Evolutionary conservation across 495 filamentous ascomycete genomes (phyloP).

Genomic region (Neurospora discreta): DNA sequence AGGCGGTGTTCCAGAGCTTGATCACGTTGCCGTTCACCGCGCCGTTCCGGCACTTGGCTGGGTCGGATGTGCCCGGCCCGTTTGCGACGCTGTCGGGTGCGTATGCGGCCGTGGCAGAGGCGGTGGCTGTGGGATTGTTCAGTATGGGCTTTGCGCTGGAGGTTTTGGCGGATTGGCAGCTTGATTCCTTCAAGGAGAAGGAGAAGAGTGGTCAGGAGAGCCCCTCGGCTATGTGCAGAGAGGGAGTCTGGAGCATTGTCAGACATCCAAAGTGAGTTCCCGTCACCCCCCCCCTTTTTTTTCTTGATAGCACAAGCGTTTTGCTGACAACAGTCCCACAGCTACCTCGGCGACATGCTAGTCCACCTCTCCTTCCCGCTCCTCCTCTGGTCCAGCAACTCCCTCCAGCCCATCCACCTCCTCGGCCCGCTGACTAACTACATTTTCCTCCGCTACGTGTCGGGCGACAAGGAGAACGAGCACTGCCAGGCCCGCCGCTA

Average conservation of each 20-base stretch:
- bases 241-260: constrained; percentile 49
- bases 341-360: constrained; percentile 48
- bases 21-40: constrained; percentile 44
- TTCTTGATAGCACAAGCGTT: too few species aligned
- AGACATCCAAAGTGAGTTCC: constrained; percentile 47
- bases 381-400: constrained; percentile 38
- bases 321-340: constrained; percentile 9
- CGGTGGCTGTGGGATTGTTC: constrained; percentile 43
- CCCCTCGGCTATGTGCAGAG: constrained; percentile 27
- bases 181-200: constrained; percentile 29
- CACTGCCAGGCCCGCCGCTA: constrained; percentile 40
- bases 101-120: constrained; percentile 19
- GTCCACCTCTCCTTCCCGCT: constrained; percentile 41
- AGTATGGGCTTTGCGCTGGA: constrained; percentile 43
- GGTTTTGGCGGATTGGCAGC: constrained; percentile 42
- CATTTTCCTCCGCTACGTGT: constrained; percentile 42
- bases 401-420: constrained; percentile 40
- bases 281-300: background rate
- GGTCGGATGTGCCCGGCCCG: constrained; percentile 1
- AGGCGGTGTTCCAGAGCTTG: constrained; percentile 40
- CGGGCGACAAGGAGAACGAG: constrained; percentile 45
- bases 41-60: constrained; percentile 33
- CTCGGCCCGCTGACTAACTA: constrained; percentile 48
- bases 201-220: constrained; percentile 5
- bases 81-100: background rate